Base-by-base conservation (phyloP, 257 asterid species). In the Ophiorrhiza pumila region DNA sequence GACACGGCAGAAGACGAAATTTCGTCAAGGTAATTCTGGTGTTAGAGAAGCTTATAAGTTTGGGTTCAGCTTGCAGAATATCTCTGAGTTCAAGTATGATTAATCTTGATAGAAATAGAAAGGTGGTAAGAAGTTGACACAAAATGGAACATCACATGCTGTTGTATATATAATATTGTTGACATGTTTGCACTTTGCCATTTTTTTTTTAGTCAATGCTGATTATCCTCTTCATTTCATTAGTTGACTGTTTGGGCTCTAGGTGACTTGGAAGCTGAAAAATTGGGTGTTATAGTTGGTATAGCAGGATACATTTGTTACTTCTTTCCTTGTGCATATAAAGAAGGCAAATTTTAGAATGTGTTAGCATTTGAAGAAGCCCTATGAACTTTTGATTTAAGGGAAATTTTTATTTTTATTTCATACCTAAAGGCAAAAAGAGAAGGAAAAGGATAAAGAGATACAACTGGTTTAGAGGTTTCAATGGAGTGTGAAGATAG, bases 1-100 rank as follows among this genome's bases (percentile, higher is more conserved):
- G 92, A 80, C 60, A 74, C 77, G 37, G 88, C 65, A 69, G 94
- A 87, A 68, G 99, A 89, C 72, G 96, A 89, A 78, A 83, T 88
- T 73, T 85, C 91, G 67, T 88, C 96, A 60, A 90, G 97, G 99
- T 95, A 87, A 75, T 62, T 45, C 63, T 50, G 31, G n/a, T n/a
- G 60, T 61, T 68, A 25, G 45, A 50, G 56, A 72, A 68, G 27
- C 32, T 69, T 61, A 60, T 62, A 43, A 35, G n/a, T 25, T 59
- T 45, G 65, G 63, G 45, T 27, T 79, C 66, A 47, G 58, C 75
- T 41, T 47, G 45, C 68, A 42, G 72, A 49, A 63, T 55, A 78
- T 75, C 59, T 73, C 70, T 63, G 5, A 29, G 65, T 37, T 35
- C n/a, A 53, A 68, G 23, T 43, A 41, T 50, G 32, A 65, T 50